Conservation (phyloP, 768 basidiomycete species). For the Suillus luteus region DNA sequence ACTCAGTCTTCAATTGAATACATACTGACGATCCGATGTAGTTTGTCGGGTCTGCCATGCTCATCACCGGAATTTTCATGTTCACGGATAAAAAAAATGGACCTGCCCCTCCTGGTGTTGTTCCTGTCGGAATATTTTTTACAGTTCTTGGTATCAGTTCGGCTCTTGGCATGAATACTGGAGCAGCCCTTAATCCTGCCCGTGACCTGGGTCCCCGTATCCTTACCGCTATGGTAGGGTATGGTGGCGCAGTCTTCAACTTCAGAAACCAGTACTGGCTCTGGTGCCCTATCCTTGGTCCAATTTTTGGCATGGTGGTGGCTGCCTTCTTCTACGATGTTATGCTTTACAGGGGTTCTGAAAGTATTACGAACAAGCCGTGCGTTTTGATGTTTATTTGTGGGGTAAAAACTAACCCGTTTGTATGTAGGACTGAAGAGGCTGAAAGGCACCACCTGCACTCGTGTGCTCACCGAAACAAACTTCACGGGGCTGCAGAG, state of each 20-base stretch:
- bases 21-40: constrained; percentile 21
- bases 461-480: constrained; percentile 10
- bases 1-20: background rate
- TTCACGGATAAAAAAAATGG: constrained; percentile 52
- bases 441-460: constrained; percentile 10
- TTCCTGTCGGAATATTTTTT: constrained; percentile 54
- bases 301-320: constrained; percentile 51
- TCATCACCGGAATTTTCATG: constrained; percentile 53
- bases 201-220: constrained; percentile 65
- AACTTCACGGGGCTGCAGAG: constrained; percentile 6
- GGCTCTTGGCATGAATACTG: constrained; percentile 58
- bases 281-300: constrained; percentile 59
- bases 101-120: constrained; percentile 49
- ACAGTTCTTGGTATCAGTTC: constrained; percentile 53
- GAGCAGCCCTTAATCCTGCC: constrained; percentile 62
- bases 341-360: constrained; percentile 51
- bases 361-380: constrained; percentile 51
- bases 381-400: constrained; percentile 21
- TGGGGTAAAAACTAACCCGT: background rate
- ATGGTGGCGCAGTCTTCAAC: constrained; percentile 37
- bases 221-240: constrained; percentile 66
- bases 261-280: constrained; percentile 60
- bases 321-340: constrained; percentile 56
- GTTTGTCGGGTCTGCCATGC: constrained; percentile 51
- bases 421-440: constrained; percentile 9